A percentile compares a stretch with the other conserved stretches of the same genome.
Conservation (phyloP, 2,329 filamentous ascomycete species). For the Ophiostoma ulmi region DNA sequence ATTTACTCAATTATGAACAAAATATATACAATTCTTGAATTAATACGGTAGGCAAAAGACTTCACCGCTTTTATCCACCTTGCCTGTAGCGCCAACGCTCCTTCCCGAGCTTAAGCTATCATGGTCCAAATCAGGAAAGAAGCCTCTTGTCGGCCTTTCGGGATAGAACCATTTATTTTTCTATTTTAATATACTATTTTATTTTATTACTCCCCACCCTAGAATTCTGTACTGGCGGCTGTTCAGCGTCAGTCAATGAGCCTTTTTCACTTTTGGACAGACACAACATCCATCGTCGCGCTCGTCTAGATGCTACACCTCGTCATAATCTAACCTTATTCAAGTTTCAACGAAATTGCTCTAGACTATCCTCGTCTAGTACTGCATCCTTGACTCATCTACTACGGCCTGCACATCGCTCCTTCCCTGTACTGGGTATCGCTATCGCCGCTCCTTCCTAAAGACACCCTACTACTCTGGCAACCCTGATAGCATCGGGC, state of each 20-base stretch:
- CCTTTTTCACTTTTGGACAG: background rate
- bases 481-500: constrained; percentile 4
- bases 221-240: background rate
- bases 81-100: background rate
- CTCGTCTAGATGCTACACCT: background rate
- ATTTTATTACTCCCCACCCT: background rate
- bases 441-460: background rate
- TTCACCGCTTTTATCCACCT: background rate
- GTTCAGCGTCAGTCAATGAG: background rate
- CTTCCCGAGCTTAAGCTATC: constrained; percentile 8
- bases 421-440: background rate
- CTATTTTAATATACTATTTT: background rate
- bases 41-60: too few species aligned
- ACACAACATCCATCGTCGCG: background rate
- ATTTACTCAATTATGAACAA: too few species aligned
- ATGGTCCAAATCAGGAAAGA: constrained; percentile 4
- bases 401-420: background rate
- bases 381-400: too few species aligned
- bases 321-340: background rate
- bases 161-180: background rate
- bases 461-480: background rate
- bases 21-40: too few species aligned
- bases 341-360: too few species aligned
- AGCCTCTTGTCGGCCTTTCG: background rate
- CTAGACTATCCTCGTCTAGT: too few species aligned